A percentile compares a stretch with the other conserved stretches of the same genome.
phyloP scores from a whole-genome alignment of 768 basidiomycete species.

The Lepiota brunneoincarnata region DNA sequence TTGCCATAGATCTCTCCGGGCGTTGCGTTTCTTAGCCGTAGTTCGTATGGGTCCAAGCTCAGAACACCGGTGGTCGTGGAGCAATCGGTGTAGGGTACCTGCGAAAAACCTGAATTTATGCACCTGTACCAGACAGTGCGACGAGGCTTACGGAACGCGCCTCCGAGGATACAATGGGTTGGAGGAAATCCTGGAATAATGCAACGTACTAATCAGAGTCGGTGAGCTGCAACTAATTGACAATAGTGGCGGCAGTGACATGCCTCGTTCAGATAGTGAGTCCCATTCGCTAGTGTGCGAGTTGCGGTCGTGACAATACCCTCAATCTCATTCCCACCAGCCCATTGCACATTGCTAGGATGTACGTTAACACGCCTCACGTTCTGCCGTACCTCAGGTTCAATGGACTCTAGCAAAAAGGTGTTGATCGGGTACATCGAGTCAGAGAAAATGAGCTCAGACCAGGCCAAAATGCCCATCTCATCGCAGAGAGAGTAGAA shows the following conservation, averaged over 20 bases:
- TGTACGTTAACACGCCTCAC: constrained; percentile 53
- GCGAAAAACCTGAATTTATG: background rate
- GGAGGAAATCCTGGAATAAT: constrained; percentile 51
- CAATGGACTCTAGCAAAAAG: constrained; percentile 47
- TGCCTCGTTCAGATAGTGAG: constrained; percentile 49
- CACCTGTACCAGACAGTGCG: background rate
- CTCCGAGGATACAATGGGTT: constrained; percentile 45
- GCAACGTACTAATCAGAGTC: constrained; percentile 36
- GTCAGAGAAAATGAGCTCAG: constrained; percentile 61
- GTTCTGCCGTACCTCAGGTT: constrained; percentile 56
- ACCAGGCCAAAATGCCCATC: constrained; percentile 59
- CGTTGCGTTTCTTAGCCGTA: constrained; percentile 49
- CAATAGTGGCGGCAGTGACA: background rate
- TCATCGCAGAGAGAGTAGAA: constrained; percentile 60
- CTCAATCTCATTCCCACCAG: constrained; percentile 61
- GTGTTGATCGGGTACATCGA: constrained; percentile 53
- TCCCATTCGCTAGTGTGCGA: constrained; percentile 35
- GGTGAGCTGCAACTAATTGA: background rate
- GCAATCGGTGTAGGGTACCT: constrained; percentile 60
- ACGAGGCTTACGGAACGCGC: constrained; percentile 38
- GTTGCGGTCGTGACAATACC: constrained; percentile 43
- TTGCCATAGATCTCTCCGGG: constrained; percentile 56
- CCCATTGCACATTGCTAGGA: constrained; percentile 59
- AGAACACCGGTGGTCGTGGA: constrained; percentile 57
- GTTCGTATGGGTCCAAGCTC: constrained; percentile 52